phyloP scores from a whole-genome alignment of 2,329 filamentous ascomycete species.

The Cladosporium sp. region DNA sequence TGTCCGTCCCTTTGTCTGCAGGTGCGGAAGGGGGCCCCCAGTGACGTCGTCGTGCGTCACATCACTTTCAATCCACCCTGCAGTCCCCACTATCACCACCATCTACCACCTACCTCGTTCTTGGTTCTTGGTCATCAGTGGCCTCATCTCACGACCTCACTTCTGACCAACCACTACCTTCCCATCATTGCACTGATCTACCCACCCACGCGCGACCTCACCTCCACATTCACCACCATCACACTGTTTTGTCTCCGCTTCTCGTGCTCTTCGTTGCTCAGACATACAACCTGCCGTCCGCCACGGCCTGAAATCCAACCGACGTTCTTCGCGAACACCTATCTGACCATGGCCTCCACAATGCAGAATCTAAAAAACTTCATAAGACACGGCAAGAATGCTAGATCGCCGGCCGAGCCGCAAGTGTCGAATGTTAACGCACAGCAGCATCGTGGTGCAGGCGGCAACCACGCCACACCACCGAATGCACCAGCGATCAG shows the following conservation, averaged over 20 bases:
- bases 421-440: slow-evolving; percentile 65
- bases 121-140: slow-evolving; percentile 15
- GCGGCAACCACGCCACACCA: slow-evolving; percentile 25
- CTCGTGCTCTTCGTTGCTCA: neutral
- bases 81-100: neutral
- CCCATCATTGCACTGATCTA: neutral
- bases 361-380: slow-evolving; percentile 99
- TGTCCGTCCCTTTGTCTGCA: slow-evolving; percentile 3
- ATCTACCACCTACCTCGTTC: neutral
- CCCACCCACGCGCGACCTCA: neutral
- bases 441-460: slow-evolving; percentile 56
- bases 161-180: slow-evolving; percentile 6
- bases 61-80: slow-evolving; percentile 10
- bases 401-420: slow-evolving; percentile 61
- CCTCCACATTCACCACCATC: neutral
- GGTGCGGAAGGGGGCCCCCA: neutral
- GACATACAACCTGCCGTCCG: neutral
- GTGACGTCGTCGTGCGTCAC: neutral
- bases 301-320: neutral
- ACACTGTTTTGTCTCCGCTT: neutral
- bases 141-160: slow-evolving; percentile 4
- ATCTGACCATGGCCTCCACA: slow-evolving; percentile 56
- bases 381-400: slow-evolving; percentile 96
- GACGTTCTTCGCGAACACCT: neutral
- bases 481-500: slow-evolving; percentile 45